Base-by-base conservation (phyloP, 345 rosid genomes). In the Syzygium aqueum region DNA sequence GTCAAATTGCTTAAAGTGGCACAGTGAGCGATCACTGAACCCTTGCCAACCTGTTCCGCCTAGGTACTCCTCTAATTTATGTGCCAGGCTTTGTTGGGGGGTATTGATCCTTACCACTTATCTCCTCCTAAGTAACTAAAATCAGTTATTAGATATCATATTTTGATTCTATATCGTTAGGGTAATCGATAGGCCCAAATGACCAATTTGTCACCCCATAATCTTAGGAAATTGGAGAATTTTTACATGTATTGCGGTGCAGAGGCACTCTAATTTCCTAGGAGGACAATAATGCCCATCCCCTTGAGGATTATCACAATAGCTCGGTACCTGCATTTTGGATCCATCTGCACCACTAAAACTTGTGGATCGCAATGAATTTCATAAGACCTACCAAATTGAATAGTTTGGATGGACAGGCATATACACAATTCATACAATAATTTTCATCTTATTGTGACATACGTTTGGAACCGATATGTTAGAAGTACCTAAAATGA, bases 21-120 rank as follows among this genome's bases (percentile, higher is more conserved):
- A 53, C 0, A 53, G 3, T 53, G 0, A 21, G 9, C n/a, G 25
- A 21, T 23, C 57, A 9, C 25, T 53, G 23, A 53, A 21, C 57
- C 23, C 9, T 53, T 53, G 9, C 57, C 57, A 21, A 9, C 57
- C 8, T 53, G 23, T 53, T 59, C 28, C n/a, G 0, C 65, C 3
- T 59, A 59, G 65, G 65, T 25, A 5, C 16, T 14, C 15, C 7
- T 0, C 0, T 0, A 0, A 8, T 54, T 21, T 22, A 22, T 54
- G 0, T 0, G 2, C 59, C 10, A 19, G 3, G 8, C 57, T 53
- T 53, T 19, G 4, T n/a, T 7, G 9, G 23, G 23, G 57, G 23
- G 9, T 53, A 37, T 37, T 0, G 25, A 53, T 53, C 57, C 0
- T 3, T 53, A 53, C 25, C 57, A 53, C 23, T 19, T 53, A 17